Evolutionary conservation across 2,329 filamentous ascomycete species (phyloP), one percentile per base, ranked within the genome.

Genomic region (Sclerotinia glacialis): DNA sequence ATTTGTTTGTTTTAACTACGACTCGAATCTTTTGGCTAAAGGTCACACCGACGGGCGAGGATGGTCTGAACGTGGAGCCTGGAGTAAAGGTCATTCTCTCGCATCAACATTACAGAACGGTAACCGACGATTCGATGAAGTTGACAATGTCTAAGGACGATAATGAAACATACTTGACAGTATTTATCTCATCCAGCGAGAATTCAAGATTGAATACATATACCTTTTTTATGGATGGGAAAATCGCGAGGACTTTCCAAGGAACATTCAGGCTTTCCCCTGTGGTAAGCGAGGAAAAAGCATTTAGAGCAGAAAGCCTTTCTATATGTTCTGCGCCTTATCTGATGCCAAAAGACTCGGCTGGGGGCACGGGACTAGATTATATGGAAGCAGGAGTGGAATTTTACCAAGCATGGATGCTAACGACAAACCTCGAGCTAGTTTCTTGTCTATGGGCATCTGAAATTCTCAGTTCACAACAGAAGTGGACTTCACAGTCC

Each of bases 1-100:
- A 85, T n/a, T 72, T 86, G 1, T 84, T 87, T 66, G 77, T 90
- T 12, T 77, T 91, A 54, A 91, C 75, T 16, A 74, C 69, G 14
- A 69, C 69, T 54, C 74, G 71, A 42, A 67, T 77, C 11, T 74
- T 76, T 58, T 76, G 74, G 74, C 59, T 77, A 11, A 67, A 75
- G 56, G 58, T 77, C 14, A 67, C 65, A 40, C 68, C 74, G 8
- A 64, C 58, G 42, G 69, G 69, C 18, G 71, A 72, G 23, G 64
- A 64, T 63, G 40, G 37, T 7, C 21, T 28, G 23, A 49, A 65
- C 11, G 44, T 16, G 23, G 63, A 67, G 18, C 61, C 68, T 34
- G 66, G 56, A 31, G 69, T 71, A 28, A 70, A 70, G 5, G 72
- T 82, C 49, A 64, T 82, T 1, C 75, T 82, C 5, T 82, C 80